Base-by-base conservation (phyloP, 2,329 filamentous ascomycete species). In the Alternaria consortialis region DNA sequence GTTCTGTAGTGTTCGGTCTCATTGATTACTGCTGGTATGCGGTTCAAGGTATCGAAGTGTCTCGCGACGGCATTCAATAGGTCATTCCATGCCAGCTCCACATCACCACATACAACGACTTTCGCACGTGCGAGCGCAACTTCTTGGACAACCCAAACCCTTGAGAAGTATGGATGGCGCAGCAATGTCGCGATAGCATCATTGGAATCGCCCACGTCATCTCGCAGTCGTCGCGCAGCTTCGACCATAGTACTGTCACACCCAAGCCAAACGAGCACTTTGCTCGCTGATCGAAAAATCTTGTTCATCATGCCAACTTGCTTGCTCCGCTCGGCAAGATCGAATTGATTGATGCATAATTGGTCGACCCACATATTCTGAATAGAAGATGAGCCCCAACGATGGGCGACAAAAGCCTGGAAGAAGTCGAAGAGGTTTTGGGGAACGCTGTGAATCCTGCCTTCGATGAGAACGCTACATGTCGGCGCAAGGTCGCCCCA, bases 361-460 rank as follows among this genome's bases (percentile, higher is more conserved):
- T 48, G 27, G 13, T 48, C 27, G 13, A 48, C 29, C 44, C 27
- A 5, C 27, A 29, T 7, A 8, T 2, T 29, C 8, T 6, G 8
- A 48, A 43, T n/a, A 25, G 4, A 25, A 27, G 1, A 25, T 7
- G 7, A 5, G 0, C 40, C 40, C 40, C 12, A 25, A 1, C 4
- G 0, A 20, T 27, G 20, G 0, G 3, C 9, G 2, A 2, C 2
- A 2, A 20, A 48, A 3, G 27, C 17, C 2, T 11, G 3, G 8
- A 48, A 2, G n/a, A 48, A 34, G 27, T 32, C 13, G 44, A 20
- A 32, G 2, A 48, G 27, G 7, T 48, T 48, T 23, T 17, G 11
- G 1, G 27, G 27, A 5, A 48, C 11, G 2, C 17, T 3, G 1
- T 32, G 0, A 8, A 6, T 5, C 0, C 13, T 12, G 7, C 15